These are phyloP conservation scores for Kodamaea sagamina DNA, from an alignment of 805 yeast species.

Conservation along the genomic window DNA sequence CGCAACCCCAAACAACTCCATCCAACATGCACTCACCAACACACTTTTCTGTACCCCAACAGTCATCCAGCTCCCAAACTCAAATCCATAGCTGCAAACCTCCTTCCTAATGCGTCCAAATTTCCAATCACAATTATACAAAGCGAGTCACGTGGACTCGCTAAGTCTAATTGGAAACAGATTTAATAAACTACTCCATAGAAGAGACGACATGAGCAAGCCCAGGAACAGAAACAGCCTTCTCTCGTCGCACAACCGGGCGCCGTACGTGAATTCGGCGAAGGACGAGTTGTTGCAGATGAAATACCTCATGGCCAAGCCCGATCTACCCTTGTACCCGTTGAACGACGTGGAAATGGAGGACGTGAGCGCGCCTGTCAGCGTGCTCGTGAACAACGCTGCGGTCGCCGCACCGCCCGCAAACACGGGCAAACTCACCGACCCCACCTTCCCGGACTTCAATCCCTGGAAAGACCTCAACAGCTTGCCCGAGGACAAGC, in stretches of 20 bases:
- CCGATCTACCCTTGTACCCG: conserved; percentile 36
- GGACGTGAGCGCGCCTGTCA: conserved; percentile 2
- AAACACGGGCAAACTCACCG: background rate
- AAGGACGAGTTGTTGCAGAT: conserved; percentile 37
- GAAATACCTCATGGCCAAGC: conserved; percentile 40
- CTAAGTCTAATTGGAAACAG: background rate
- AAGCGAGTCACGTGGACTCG: too few species aligned
- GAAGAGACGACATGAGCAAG: conserved; percentile 16
- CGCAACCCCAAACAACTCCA: too few species aligned
- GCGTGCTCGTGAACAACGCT: background rate
- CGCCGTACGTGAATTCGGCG: conserved; percentile 22
- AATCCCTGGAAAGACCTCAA: conserved; percentile 65
- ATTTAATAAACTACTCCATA: background rate
- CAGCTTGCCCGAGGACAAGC: conserved; percentile 23
- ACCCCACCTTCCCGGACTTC: conserved; percentile 63
- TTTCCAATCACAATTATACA: too few species aligned
- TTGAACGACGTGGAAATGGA: conserved; percentile 24
- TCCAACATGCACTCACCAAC: too few species aligned
- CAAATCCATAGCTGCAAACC: background rate
- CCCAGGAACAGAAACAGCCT: conserved; percentile 30
- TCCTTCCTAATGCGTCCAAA: background rate
- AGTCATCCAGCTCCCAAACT: background rate
- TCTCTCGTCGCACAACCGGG: conserved; percentile 25
- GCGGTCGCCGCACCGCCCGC: background rate
- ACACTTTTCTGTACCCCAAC: too few species aligned